Evolutionary conservation across 2,329 filamentous ascomycete genomes (phyloP).

Genomic region (Pseudonectria buxi): DNA sequence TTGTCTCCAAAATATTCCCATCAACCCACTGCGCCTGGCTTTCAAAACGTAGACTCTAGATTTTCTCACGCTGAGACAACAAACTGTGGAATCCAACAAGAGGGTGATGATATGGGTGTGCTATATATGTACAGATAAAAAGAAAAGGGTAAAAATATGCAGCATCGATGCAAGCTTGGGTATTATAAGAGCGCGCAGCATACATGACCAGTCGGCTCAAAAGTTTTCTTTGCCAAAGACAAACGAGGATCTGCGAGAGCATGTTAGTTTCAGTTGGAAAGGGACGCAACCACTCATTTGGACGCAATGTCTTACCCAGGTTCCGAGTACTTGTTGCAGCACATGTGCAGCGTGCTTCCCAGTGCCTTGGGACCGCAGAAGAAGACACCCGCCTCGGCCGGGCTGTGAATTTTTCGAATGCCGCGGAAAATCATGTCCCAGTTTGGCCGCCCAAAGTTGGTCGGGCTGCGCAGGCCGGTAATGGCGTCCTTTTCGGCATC

Average conservation of each 20-base stretch:
- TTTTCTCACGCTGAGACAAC: too few species aligned
- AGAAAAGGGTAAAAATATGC: too few species aligned
- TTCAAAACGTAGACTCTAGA: too few species aligned
- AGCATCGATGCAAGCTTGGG: too few species aligned
- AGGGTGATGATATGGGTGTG: too few species aligned
- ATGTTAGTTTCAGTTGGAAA: conserved; percentile 21
- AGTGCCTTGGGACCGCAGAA: conserved; percentile 80
- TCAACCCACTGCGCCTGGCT: too few species aligned
- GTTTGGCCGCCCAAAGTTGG: conserved; percentile 80
- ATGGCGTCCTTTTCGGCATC: conserved; percentile 80
- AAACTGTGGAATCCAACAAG: too few species aligned
- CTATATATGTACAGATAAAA: too few species aligned
- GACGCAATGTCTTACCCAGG: conserved; percentile 52
- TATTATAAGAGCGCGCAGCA: too few species aligned
- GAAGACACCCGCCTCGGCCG: conserved; percentile 70
- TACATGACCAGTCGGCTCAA: conserved; percentile 28
- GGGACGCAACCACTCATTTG: conserved; percentile 7
- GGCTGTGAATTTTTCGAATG: conserved; percentile 70
- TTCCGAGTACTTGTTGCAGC: conserved; percentile 84
- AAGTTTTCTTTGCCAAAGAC: conserved; percentile 67
- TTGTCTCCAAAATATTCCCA: too few species aligned
- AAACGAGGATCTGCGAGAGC: conserved; percentile 48
- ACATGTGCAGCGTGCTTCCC: conserved; percentile 69
- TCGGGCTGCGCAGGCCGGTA: conserved; percentile 73
- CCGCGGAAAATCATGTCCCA: conserved; percentile 88